Evolutionary conservation across 2,329 filamentous ascomycete genomes (phyloP).

Genomic region (Diplodia corticola): DNA sequence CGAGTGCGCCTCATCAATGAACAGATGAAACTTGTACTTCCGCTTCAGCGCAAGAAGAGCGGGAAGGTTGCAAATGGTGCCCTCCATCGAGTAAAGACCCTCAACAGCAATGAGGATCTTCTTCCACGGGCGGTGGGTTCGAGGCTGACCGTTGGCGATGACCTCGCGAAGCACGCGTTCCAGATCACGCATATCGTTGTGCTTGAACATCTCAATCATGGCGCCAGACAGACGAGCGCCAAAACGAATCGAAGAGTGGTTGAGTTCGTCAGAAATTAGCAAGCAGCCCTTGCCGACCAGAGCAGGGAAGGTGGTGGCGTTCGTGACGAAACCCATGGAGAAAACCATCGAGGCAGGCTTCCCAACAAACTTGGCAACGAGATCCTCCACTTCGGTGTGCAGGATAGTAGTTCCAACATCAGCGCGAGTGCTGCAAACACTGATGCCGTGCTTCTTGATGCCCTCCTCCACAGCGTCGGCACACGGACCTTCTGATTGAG

Average conservation of each 20-base stretch:
- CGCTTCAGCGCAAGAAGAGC: constrained; percentile 83
- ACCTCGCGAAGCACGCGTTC: constrained; percentile 85
- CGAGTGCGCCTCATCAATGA: constrained; percentile 95
- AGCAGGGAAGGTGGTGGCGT: constrained; percentile 88
- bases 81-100: constrained; percentile 98
- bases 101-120: constrained; percentile 97
- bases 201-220: constrained; percentile 94
- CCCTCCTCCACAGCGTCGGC: constrained; percentile 88
- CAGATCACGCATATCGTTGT: constrained; percentile 90
- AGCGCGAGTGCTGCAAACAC: constrained; percentile 74
- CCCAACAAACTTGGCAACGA: constrained; percentile 88
- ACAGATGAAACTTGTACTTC: constrained; percentile 96
- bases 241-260: constrained; percentile 96
- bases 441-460: constrained; percentile 82
- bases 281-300: constrained; percentile 90
- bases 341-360: constrained; percentile 96
- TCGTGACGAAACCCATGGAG: constrained; percentile 98
- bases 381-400: constrained; percentile 81
- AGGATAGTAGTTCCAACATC: constrained; percentile 88
- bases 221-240: constrained; percentile 91
- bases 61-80: constrained; percentile 97
- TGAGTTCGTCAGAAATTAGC: constrained; percentile 94
- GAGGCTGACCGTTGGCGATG: constrained; percentile 94
- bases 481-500: constrained; percentile 94
- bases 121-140: constrained; percentile 98